These are phyloP conservation scores for Monoraphidium neglectum DNA, from an alignment of 139 green algal genomes.

Conservation along the genomic window DNA sequence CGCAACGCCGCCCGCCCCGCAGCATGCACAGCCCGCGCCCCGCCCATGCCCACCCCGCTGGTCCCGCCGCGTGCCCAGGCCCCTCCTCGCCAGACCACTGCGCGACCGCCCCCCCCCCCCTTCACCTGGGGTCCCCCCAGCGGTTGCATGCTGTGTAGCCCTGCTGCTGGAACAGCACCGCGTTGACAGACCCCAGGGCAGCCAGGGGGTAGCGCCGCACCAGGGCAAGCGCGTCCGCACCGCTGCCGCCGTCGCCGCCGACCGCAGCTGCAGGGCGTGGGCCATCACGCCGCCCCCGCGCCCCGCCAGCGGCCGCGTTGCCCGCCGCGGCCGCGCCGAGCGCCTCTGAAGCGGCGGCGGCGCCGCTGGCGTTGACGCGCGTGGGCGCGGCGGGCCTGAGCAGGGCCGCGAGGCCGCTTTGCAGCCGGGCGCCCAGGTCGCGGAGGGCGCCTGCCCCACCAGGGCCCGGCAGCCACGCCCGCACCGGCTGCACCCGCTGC, in stretches of 20 bases:
- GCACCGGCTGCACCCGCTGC: no score
- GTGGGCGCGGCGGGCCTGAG: background rate
- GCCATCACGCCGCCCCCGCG: background rate
- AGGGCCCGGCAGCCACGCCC: no score
- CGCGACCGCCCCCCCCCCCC: no score
- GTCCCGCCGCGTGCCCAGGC: no score
- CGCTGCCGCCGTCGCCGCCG: background rate
- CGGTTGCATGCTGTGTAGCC: slow-evolving; percentile 59
- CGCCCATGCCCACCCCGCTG: no score
- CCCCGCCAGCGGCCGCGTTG: background rate
- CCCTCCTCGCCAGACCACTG: no score
- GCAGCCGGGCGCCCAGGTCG: background rate
- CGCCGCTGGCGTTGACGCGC: background rate
- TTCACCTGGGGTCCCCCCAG: slow-evolving; percentile 50
- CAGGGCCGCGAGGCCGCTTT: background rate
- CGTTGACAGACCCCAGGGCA: slow-evolving; percentile 53
- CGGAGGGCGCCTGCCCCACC: background rate
- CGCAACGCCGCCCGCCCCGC: no score
- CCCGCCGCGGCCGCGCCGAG: background rate
- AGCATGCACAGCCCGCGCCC: no score
- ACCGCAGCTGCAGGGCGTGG: background rate
- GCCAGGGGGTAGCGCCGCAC: slow-evolving; percentile 21
- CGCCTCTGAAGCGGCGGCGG: slow-evolving; percentile 1
- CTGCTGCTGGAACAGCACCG: slow-evolving; percentile 62
- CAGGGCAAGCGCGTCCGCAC: background rate